Evolutionary conservation across 768 basidiomycete genomes (phyloP).

Genomic region (Hygrocybe coccinea): DNA sequence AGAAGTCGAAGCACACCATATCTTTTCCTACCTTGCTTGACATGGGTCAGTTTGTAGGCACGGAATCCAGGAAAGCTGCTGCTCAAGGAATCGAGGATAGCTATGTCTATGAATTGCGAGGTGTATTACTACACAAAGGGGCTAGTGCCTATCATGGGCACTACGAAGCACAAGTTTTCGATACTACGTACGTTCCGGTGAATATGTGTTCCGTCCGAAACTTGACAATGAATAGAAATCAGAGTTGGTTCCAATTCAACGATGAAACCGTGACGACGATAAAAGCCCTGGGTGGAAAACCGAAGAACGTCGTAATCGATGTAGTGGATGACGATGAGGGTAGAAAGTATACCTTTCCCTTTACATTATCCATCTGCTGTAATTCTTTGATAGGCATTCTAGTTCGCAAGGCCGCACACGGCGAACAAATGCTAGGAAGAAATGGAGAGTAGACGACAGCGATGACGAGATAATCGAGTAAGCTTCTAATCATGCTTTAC

Average conservation of each 20-base stretch:
- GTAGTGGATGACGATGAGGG: constrained; percentile 23
- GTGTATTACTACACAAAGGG: constrained; percentile 85
- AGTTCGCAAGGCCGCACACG: constrained; percentile 34
- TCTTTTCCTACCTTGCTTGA: constrained; percentile 71
- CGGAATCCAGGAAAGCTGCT: constrained; percentile 20
- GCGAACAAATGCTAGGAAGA: constrained; percentile 42
- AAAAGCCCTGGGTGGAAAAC: constrained; percentile 46
- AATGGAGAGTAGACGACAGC: constrained; percentile 53
- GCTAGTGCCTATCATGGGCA: constrained; percentile 89
- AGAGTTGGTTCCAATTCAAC: constrained; percentile 88
- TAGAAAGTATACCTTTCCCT: constrained; percentile 13
- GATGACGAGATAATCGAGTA: constrained; percentile 44
- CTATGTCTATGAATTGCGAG: constrained; percentile 72
- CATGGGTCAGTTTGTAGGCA: constrained; percentile 62
- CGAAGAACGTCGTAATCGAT: constrained; percentile 23
- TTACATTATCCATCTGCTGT: neutral
- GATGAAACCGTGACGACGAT: constrained; percentile 78
- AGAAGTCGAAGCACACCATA: constrained; percentile 79
- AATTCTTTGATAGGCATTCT: constrained; percentile 17
- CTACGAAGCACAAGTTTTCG: constrained; percentile 82
- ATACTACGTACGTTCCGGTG: constrained; percentile 49
- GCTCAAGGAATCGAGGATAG: constrained; percentile 18
- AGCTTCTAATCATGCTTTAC: neutral
- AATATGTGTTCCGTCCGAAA: neutral
- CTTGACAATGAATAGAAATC: constrained; percentile 38